A percentile compares a stretch with the other conserved stretches of the same genome.
phyloP scores from a whole-genome alignment of 352 stramenopile species.

The Globisporangium apiculatum region DNA sequence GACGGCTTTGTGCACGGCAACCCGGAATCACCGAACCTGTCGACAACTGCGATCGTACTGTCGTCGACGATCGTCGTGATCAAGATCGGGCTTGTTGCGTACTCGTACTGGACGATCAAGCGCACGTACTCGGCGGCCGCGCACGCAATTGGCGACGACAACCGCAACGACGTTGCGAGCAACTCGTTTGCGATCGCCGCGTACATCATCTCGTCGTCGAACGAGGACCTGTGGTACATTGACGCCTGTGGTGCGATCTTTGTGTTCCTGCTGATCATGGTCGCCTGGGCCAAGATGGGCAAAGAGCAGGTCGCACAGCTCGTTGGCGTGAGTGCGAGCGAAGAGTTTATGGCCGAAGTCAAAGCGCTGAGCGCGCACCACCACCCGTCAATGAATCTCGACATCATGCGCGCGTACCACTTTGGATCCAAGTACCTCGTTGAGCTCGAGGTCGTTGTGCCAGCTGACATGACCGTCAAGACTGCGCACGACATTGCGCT shows the following conservation, averaged over 20 bases:
- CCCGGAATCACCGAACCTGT: constrained; percentile 84
- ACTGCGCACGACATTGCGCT: constrained; percentile 92
- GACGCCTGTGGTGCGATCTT: constrained; percentile 90
- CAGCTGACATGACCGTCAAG: constrained; percentile 84
- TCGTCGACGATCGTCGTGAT: constrained; percentile 46
- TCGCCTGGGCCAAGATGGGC: constrained; percentile 85
- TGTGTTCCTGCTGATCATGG: constrained; percentile 93
- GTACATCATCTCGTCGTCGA: constrained; percentile 37
- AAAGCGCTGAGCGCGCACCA: constrained; percentile 72
- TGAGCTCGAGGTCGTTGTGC: constrained; percentile 92
- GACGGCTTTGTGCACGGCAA: constrained; percentile 37
- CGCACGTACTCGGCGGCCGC: constrained; percentile 39
- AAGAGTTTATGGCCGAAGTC: constrained; percentile 89
- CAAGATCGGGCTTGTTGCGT: constrained; percentile 65
- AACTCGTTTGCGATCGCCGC: constrained; percentile 88
- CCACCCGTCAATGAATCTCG: constrained; percentile 68
- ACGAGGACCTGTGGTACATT: constrained; percentile 76
- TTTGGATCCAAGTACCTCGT: constrained; percentile 94
- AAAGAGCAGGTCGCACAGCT: constrained; percentile 89
- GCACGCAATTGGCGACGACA: constrained; percentile 82
- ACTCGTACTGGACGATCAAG: constrained; percentile 54
- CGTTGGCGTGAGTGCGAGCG: constrained; percentile 51
- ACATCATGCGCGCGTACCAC: constrained; percentile 90
- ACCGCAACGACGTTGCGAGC: constrained; percentile 92
- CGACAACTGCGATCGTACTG: constrained; percentile 79